Conservation (phyloP, 2,329 filamentous ascomycete species). For the Coniochaeta hoffmannii region DNA sequence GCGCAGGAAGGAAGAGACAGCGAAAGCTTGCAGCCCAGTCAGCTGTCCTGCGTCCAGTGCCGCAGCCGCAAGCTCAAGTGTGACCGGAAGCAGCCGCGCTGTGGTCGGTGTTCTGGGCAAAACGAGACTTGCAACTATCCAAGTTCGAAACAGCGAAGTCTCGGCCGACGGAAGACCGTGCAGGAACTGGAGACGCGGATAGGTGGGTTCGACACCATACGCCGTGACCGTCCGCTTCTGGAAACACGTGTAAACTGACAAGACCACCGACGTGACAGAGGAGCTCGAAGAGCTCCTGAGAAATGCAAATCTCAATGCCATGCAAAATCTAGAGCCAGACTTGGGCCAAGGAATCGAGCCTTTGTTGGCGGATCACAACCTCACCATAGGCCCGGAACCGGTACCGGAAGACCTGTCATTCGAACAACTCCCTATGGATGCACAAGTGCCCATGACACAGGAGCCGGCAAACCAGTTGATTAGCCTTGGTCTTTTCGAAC, state of each 20-base stretch:
- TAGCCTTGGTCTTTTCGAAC: conserved; percentile 20
- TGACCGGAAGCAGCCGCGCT: neutral
- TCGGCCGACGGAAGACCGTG: conserved; percentile 1
- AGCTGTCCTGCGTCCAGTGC: neutral
- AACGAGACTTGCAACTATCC: neutral
- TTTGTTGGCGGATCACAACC: neutral
- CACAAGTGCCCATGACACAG: neutral
- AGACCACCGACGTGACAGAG: neutral
- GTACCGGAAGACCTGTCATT: neutral
- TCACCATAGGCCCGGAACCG: neutral
- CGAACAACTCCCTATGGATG: neutral
- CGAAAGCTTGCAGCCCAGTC: neutral
- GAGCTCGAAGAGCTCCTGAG: neutral
- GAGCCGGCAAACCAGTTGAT: conserved; percentile 10
- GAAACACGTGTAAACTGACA: too few relatives aligned
- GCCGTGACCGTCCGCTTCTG: too few relatives aligned
- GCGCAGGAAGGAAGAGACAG: neutral
- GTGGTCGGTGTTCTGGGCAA: neutral
- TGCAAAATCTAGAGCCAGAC: neutral
- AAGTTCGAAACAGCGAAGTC: neutral
- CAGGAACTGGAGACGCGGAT: neutral
- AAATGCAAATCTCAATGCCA: neutral
- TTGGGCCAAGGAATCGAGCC: neutral
- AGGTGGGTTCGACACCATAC: neutral
- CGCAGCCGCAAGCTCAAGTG: neutral